Evolutionary conservation across 108 stramenopile genomes (phyloP).

Genomic region (Halocafeteria seosinensis): DNA sequence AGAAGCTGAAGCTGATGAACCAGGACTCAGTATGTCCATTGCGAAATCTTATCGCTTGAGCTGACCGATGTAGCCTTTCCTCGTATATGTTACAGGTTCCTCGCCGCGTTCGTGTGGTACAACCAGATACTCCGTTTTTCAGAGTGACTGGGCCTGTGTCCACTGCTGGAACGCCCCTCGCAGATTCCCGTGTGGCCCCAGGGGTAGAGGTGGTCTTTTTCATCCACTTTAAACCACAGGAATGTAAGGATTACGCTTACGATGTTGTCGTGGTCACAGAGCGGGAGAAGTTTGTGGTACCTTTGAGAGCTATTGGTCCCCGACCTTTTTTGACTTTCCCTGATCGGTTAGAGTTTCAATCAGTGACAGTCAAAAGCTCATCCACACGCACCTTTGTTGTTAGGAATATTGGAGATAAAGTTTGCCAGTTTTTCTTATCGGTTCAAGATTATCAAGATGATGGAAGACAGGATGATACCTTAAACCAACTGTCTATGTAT

Average conservation of each 20-base stretch:
- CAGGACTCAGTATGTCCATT: too few relatives aligned
- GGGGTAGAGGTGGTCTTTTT: slow-evolving; percentile 43
- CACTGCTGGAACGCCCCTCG: slow-evolving; percentile 16
- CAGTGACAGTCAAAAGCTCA: slow-evolving; percentile 26
- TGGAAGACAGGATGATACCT: too few relatives aligned
- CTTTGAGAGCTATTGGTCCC: slow-evolving; percentile 31
- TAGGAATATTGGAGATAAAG: slow-evolving; percentile 31
- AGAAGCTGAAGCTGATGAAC: slow-evolving; percentile 1
- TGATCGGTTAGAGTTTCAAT: slow-evolving; percentile 28
- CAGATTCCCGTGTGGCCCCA: slow-evolving; percentile 20
- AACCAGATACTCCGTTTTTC: slow-evolving; percentile 34
- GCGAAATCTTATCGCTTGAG: too few relatives aligned
- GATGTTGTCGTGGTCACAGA: slow-evolving; percentile 41
- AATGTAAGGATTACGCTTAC: slow-evolving; percentile 30
- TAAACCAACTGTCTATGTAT: too few relatives aligned
- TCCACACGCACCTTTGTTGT: slow-evolving; percentile 27
- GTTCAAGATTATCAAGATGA: too few relatives aligned
- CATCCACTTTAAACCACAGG: slow-evolving; percentile 41
- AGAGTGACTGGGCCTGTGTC: slow-evolving; percentile 24
- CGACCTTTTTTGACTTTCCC: slow-evolving; percentile 35
- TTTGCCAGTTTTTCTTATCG: slow-evolving; percentile 18
- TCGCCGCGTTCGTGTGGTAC: slow-evolving; percentile 32
- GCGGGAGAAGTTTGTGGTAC: slow-evolving; percentile 44
- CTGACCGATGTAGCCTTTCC: too few relatives aligned
- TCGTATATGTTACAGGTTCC: slow-evolving; percentile 35